A percentile compares a stretch with the other conserved stretches of the same genome.
Conservation (phyloP, 164 flowering plant genomes). For the Liquidambar formosana region DNA sequence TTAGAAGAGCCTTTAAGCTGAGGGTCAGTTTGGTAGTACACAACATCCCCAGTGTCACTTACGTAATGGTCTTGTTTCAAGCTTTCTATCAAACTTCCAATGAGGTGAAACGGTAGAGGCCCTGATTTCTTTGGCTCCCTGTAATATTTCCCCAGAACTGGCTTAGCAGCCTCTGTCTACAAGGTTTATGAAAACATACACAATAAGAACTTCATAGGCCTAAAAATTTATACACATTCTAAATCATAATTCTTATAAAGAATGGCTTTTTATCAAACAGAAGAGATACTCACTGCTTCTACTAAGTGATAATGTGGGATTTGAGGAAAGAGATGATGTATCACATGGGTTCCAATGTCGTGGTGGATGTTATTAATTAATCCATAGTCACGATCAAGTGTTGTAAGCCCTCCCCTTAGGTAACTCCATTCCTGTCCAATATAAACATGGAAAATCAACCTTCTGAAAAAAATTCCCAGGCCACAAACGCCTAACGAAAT, state of each 20-base stretch:
- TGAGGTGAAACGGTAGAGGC: constrained; percentile 47
- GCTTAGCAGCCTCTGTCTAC: constrained; percentile 62
- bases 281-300: constrained; percentile 57
- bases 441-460: neutral
- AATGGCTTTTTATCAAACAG: no score
- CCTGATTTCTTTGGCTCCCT: constrained; percentile 49
- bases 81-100: constrained; percentile 40
- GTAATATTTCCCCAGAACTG: constrained; percentile 61
- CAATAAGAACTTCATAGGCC: no score
- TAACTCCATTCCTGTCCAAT: constrained; percentile 67
- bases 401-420: constrained; percentile 68
- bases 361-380: constrained; percentile 67
- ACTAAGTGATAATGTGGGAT: constrained; percentile 65
- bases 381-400: constrained; percentile 68
- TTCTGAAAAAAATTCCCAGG: no score
- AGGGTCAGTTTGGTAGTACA: constrained; percentile 55
- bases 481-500: no score
- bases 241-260: no score
- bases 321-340: constrained; percentile 71
- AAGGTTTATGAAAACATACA: neutral
- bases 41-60: constrained; percentile 50
- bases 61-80: constrained; percentile 51
- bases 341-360: constrained; percentile 74
- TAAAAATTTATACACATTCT: no score
- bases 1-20: constrained; percentile 24